These are phyloP conservation scores for Lagenaria siceraria DNA, from an alignment of 306 rosid species.

Conservation along the genomic window DNA sequence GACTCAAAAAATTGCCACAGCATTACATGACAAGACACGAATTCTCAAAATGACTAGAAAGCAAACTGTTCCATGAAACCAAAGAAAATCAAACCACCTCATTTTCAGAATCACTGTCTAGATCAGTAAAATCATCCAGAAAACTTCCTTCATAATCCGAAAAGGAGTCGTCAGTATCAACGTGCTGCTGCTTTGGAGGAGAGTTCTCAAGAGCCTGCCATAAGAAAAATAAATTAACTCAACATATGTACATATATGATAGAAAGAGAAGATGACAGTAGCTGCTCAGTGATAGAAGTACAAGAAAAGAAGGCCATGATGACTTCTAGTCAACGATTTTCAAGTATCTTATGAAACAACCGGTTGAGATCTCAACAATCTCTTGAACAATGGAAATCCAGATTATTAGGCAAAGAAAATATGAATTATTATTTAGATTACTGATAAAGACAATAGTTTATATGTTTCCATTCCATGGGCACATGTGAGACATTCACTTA, in stretches of 20 bases:
- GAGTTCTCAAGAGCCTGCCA: constrained; percentile 53
- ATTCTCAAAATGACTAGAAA: not conserved
- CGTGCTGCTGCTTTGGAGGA: constrained; percentile 30
- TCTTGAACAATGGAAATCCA: not conserved
- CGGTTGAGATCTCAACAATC: not conserved
- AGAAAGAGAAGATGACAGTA: not conserved
- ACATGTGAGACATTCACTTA: not conserved
- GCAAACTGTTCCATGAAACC: not conserved
- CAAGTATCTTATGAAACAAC: not conserved
- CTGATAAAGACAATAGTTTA: not conserved
- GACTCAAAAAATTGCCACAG: not conserved
- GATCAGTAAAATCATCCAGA: constrained; percentile 46
- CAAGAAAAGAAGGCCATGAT: not conserved
- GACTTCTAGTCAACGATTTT: not conserved
- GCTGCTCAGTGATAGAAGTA: not conserved
- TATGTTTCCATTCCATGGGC: not conserved
- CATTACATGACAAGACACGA: not conserved
- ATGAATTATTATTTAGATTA: not conserved
- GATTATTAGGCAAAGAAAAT: not conserved
- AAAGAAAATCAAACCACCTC: constrained; percentile 32
- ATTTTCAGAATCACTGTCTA: constrained; percentile 37
- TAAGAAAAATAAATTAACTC: not conserved
- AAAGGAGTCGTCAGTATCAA: constrained; percentile 37
- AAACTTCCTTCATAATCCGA: constrained; percentile 46
- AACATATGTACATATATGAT: not conserved